These are phyloP conservation scores for Trypanosoma avium DNA, from an alignment of 208 protist species.

Conservation along the genomic window DNA sequence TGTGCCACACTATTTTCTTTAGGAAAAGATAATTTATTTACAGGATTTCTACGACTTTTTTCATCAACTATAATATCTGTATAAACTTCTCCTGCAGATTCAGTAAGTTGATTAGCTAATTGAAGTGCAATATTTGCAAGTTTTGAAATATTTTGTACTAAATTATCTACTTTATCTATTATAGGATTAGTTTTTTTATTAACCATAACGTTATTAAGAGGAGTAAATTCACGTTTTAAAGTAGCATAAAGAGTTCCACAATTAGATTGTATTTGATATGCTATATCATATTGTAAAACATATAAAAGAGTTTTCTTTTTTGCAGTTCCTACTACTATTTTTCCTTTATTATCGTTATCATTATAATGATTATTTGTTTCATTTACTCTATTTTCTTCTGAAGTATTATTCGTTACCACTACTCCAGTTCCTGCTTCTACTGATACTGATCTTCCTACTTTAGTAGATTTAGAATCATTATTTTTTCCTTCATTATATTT, in stretches of 20 bases:
- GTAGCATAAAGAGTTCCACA: slow-evolving; percentile 58
- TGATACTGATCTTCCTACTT: background rate
- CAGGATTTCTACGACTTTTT: slow-evolving; percentile 38
- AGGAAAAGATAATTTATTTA: slow-evolving; percentile 64
- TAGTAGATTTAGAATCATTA: background rate
- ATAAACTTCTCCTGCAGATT: slow-evolving; percentile 36
- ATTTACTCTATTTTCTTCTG: background rate
- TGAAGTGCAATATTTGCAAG: slow-evolving; percentile 83
- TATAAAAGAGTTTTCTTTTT: slow-evolving; percentile 60
- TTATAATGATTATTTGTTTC: background rate
- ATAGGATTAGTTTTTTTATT: slow-evolving; percentile 24
- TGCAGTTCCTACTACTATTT: slow-evolving; percentile 17
- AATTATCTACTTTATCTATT: slow-evolving; percentile 29
- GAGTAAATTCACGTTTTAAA: slow-evolving; percentile 60
- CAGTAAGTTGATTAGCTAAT: slow-evolving; percentile 62
- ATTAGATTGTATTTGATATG: slow-evolving; percentile 83
- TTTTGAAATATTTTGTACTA: slow-evolving; percentile 49
- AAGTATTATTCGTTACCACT: background rate
- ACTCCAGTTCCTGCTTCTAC: background rate
- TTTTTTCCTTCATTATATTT: background rate
- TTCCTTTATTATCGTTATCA: background rate
- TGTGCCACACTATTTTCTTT: slow-evolving; percentile 52
- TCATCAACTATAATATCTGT: slow-evolving; percentile 31
- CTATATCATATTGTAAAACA: slow-evolving; percentile 76
- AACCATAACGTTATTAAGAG: slow-evolving; percentile 41